Evolutionary conservation across 169 alveolate genomes (phyloP).

Genomic region (Eimeria praecox): DNA sequence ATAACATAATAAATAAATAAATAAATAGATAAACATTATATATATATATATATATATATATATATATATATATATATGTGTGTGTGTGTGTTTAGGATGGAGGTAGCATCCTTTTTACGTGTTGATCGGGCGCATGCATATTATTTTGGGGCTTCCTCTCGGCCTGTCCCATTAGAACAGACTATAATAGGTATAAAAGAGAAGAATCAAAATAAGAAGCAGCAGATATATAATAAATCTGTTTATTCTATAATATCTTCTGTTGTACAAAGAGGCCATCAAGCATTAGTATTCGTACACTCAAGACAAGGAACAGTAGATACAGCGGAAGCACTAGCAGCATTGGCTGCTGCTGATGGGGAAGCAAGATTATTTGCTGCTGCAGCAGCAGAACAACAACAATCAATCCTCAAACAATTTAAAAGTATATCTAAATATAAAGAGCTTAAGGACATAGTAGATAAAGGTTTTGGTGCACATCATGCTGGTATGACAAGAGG

Average conservation of each 20-base stretch:
- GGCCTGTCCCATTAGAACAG: conserved; percentile 99
- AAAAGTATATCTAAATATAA: neutral
- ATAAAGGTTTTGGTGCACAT: conserved; percentile 98
- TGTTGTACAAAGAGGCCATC: conserved; percentile 91
- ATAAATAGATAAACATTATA: too few species aligned
- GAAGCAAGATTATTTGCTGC: neutral
- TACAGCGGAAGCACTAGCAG: conserved; percentile 91
- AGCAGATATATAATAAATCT: conserved; percentile 90
- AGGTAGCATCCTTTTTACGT: conserved; percentile 97
- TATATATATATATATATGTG: too few species aligned
- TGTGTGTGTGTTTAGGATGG: conserved; percentile 83
- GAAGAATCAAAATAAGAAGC: conserved; percentile 93
- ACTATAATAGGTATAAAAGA: conserved; percentile 95
- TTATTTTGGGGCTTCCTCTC: conserved; percentile 83
- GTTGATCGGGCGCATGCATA: conserved; percentile 88
- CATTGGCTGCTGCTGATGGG: neutral
- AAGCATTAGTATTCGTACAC: conserved; percentile 99
- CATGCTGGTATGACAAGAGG: conserved; percentile 98
- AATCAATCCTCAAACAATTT: neutral
- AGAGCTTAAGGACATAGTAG: conserved; percentile 90
- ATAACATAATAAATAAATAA: too few species aligned
- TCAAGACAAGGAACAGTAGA: conserved; percentile 99
- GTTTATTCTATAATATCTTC: conserved; percentile 95
- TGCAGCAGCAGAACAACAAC: neutral
- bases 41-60: too few species aligned